Evolutionary conservation across 768 basidiomycete species (phyloP).

Genomic region (Suillus sp.): DNA sequence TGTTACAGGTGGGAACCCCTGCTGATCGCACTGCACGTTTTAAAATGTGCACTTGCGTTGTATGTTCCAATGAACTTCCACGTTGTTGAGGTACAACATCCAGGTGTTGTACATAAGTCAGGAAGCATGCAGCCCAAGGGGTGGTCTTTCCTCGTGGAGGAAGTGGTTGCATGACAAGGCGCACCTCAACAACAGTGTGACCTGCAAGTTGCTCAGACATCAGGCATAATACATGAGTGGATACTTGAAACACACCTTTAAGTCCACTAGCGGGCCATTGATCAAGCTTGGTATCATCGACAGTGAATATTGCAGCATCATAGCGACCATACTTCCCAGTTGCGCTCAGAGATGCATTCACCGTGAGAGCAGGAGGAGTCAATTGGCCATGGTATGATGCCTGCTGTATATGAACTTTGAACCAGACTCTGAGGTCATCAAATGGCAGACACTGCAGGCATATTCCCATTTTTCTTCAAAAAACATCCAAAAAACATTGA

Average conservation of each 20-base stretch:
- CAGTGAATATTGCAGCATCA: constrained; percentile 26
- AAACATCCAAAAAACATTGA: no score
- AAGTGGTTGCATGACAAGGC: constrained; percentile 10
- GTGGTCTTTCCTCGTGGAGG: no score
- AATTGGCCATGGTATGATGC: constrained; percentile 21
- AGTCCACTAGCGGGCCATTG: constrained; percentile 19
- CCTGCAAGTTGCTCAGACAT: no score
- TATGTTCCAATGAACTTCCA: no score
- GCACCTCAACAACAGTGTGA: constrained; percentile 18
- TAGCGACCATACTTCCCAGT: constrained; percentile 26
- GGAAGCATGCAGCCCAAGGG: no score
- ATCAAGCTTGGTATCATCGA: constrained; percentile 16
- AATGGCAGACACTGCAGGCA: constrained; percentile 34
- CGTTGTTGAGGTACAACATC: no score
- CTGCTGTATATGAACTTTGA: constrained; percentile 26
- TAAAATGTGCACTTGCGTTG: no score
- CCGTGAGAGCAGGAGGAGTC: constrained; percentile 10
- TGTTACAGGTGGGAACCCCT: no score
- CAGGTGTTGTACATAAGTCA: no score
- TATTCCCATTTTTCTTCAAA: no score
- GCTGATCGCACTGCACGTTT: no score
- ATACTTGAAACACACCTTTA: constrained; percentile 11
- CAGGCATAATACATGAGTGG: no score
- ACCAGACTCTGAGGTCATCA: constrained; percentile 32
- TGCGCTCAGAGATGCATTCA: constrained; percentile 25